These are phyloP conservation scores for Isoetes engelmannii DNA, from an alignment of 83 land plant genomes.

Conservation along the genomic window DNA sequence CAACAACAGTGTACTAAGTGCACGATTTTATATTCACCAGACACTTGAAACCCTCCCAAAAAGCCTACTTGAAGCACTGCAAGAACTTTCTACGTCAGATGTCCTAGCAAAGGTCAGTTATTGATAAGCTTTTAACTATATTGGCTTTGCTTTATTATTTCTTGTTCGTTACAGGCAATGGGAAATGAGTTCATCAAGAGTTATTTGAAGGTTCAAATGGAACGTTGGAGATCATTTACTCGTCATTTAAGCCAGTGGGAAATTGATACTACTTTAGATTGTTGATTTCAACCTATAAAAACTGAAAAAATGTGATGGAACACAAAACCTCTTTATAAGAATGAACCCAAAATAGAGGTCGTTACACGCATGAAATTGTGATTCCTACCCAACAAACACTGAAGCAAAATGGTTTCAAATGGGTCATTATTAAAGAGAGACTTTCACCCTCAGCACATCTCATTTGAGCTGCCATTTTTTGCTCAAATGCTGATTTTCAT, in stretches of 20 bases:
- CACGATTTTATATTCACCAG: background rate
- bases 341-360: too few species aligned
- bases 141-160: background rate
- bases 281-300: conserved; percentile 7
- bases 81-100: conserved; percentile 12
- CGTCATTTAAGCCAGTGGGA: conserved; percentile 25
- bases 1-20: background rate
- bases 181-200: conserved; percentile 23
- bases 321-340: too few species aligned
- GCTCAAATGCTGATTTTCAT: too few species aligned
- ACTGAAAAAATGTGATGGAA: too few species aligned
- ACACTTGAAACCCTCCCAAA: conserved; percentile 10
- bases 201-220: conserved; percentile 21
- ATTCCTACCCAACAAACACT: too few species aligned
- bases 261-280: conserved; percentile 27
- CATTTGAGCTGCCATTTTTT: too few species aligned
- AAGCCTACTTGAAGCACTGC: conserved; percentile 21
- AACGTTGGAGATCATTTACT: conserved; percentile 27
- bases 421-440: too few species aligned
- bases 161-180: conserved; percentile 13
- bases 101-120: conserved; percentile 13
- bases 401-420: too few species aligned
- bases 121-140: background rate
- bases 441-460: too few species aligned
- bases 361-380: too few species aligned